Evolutionary conservation across 441 rosid species (phyloP), one percentile per base, ranked within the genome.

Genomic region (Gossypium schwendimanii): DNA sequence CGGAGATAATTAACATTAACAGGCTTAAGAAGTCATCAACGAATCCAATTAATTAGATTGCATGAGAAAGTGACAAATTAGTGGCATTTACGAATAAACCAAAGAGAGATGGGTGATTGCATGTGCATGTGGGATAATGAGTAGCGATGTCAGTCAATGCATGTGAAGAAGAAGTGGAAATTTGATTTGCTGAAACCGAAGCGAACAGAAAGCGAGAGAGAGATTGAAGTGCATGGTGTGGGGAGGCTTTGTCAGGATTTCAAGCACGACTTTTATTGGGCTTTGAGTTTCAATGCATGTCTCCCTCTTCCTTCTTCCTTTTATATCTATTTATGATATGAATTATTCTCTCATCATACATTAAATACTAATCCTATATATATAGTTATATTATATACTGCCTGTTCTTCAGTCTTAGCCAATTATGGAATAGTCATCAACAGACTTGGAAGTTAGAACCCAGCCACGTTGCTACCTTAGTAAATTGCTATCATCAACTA

Each of bases 61-160:
- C 39, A 33, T 33, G 39, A 33, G 39, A 33, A 33, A 33, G 39
- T 33, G 39, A 33, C 39, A 5, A 33, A 6, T 33, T 33, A 33
- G 39, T 33, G 39, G 39, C 39, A 33, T 33, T 33, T 33, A 33
- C 39, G 39, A 33, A 33, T 33, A 33, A 33, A 33, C 39, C 39
- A 60, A 71, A 60, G 63, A 18, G 47, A 45, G 44, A 55, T 21
- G 6, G 59, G 6, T 8, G 66, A 76, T 76, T 82, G 87, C 85
- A 87, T 83, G 92, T 79, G 88, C 88, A 89, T 84, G 88, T 83
- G 87, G 79, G 62, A 67, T 74, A 81, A 87, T 83, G 88, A 86
- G 87, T 84, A 84, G 70, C 23, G 7, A 69, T 87, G 91, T 81
- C 89, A 84, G 90, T 75, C 79, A 86, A 75, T 84, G 89, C 89